Evolutionary conservation across 225 moss, liverwort and hornwort species (phyloP).

Genomic region (Lunularia cruciata): DNA sequence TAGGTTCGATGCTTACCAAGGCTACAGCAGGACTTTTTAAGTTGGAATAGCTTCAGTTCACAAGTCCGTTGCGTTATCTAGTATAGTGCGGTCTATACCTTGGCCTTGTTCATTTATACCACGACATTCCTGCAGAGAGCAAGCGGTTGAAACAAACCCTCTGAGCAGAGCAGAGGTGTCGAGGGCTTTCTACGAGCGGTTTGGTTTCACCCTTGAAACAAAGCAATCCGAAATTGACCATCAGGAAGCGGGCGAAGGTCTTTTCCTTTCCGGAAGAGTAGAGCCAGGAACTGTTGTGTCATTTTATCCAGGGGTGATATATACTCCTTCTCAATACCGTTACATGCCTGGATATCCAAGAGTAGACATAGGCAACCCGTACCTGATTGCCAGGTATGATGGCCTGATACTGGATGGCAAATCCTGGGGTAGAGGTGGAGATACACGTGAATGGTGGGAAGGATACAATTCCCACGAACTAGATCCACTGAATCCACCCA

Average conservation of each 20-base stretch:
- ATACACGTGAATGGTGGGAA: slow-evolving; percentile 85
- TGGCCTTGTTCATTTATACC: not conserved
- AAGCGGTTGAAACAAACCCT: slow-evolving; percentile 44
- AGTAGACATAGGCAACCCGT: slow-evolving; percentile 71
- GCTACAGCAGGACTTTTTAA: not conserved
- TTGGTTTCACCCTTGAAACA: slow-evolving; percentile 44
- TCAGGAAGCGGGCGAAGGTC: slow-evolving; percentile 67
- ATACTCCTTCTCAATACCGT: slow-evolving; percentile 85
- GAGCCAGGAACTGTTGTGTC: slow-evolving; percentile 78
- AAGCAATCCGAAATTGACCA: slow-evolving; percentile 38
- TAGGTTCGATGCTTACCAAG: not conserved
- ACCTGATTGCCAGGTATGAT: slow-evolving; percentile 82
- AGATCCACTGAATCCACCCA: slow-evolving; percentile 2
- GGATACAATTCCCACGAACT: slow-evolving; percentile 39
- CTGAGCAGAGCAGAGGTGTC: slow-evolving; percentile 44
- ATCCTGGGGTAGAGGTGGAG: slow-evolving; percentile 83
- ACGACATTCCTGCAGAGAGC: slow-evolving; percentile 26
- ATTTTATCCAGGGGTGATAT: slow-evolving; percentile 87
- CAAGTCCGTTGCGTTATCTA: too few species aligned
- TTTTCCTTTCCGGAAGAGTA: slow-evolving; percentile 70
- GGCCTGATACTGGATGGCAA: slow-evolving; percentile 88
- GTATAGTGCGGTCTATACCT: not conserved
- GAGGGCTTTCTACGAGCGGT: slow-evolving; percentile 39
- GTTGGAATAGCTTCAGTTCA: not conserved
- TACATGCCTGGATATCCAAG: slow-evolving; percentile 93